These are phyloP conservation scores for Paraurostyla sp. DNA, from an alignment of 73 alveolate species.

Conservation along the genomic window DNA sequence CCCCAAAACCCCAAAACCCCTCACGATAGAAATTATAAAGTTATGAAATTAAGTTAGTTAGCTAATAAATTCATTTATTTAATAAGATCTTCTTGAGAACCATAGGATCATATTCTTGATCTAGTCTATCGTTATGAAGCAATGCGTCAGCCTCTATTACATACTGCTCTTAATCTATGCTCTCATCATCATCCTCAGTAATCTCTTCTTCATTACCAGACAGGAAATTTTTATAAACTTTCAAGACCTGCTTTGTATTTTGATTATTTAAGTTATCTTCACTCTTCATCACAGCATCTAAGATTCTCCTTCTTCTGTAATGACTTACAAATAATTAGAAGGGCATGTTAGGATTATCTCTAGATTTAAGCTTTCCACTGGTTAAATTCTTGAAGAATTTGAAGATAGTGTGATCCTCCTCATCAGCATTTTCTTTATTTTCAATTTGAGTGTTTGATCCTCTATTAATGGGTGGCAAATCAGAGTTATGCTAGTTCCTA, in stretches of 20 bases:
- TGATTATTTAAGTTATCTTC: background rate
- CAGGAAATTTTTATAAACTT: conserved; percentile 10
- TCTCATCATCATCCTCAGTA: background rate
- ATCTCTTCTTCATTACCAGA: background rate
- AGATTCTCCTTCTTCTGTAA: conserved; percentile 46
- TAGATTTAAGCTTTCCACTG: conserved; percentile 10
- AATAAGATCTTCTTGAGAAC: background rate
- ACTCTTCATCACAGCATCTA: conserved; percentile 54
- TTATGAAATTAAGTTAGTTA: too few species aligned
- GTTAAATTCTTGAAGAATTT: conserved; percentile 77
- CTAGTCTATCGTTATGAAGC: background rate
- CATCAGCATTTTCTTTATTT: conserved; percentile 21
- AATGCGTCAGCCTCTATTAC: background rate
- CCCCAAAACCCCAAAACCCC: too few species aligned
- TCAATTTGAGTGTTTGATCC: background rate
- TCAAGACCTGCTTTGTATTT: background rate
- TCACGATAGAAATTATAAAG: too few species aligned
- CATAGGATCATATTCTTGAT: background rate
- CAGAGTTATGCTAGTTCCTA: background rate
- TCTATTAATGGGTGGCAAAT: background rate
- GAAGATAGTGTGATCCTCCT: conserved; percentile 67
- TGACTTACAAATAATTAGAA: conserved; percentile 57
- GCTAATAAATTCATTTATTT: too few species aligned
- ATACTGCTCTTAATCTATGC: background rate
- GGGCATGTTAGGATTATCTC: conserved; percentile 52